Evolutionary conservation across 2,329 filamentous ascomycete species (phyloP), one percentile per base, ranked within the genome.

Genomic region (Venturia effusa): DNA sequence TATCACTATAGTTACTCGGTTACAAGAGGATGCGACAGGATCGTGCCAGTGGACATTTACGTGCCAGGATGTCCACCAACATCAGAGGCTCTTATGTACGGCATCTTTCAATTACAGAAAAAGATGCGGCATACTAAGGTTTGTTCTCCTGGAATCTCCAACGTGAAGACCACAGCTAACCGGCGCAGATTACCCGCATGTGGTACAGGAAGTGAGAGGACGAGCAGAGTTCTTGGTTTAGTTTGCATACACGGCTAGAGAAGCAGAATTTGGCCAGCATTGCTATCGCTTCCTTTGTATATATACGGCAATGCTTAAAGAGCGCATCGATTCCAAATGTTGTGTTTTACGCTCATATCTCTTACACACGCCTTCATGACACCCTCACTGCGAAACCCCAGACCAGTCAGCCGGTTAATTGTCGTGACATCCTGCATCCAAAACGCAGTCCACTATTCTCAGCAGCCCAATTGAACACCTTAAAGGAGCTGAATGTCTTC

Each of bases 1-100:
- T 92, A 93, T 75, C 89, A 93, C 77, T 92, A 93, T 79, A 89
- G 86, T 75, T 93, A 93, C 78, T 86, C 83, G 70, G 89, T 92
- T 63, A 87, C 88, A 66, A 83, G 89, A 66, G 89, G 89, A 13
- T 90, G 88, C 71, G 89, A 92, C 77, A 80, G 89, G 67, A 86
- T 93, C 72, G 85, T 92, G n/a, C 89, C 89, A 10, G 89, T 92
- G 63, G 89, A 93, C 73, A 84, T 92, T 54, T 93, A 92, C 74
- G 88, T 92, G 0, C 89, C 89, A 17, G 89, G 89, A 11, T 92
- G 89, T 71, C 81, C 81, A 34, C 81, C 81, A 0, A 83, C 81
- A 4, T 74, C 78, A 22, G 81, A 83, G 70, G 81, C 81, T 30
- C 74, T 83, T 65, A 78, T 83, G 74, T 81, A 81, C 68, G 81